Conservation (phyloP, 1,284 basidiomycete genomes). For the Sporisorium exsertum region DNA sequence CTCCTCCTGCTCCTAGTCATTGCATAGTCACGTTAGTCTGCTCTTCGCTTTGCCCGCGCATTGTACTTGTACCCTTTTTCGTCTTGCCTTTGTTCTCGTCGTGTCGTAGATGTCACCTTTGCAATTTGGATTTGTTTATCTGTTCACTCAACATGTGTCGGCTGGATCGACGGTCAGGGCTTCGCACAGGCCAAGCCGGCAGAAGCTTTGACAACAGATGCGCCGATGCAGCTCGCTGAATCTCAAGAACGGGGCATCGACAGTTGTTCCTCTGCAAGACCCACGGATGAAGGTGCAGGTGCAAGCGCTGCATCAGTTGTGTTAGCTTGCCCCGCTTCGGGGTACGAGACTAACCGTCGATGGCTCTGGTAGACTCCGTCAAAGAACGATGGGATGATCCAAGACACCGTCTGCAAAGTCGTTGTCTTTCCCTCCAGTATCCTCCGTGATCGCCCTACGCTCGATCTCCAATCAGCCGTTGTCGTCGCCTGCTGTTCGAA, state of each 20-base stretch:
- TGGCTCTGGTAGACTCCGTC: too few relatives aligned
- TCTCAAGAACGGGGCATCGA: too few relatives aligned
- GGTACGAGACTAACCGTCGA: too few relatives aligned
- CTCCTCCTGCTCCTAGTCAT: neutral
- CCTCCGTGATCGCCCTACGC: too few relatives aligned
- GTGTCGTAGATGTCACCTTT: neutral
- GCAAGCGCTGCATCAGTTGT: too few relatives aligned
- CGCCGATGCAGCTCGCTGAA: neutral
- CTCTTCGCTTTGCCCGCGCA: neutral
- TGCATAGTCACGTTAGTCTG: neutral
- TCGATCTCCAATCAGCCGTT: neutral
- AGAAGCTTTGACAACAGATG: neutral
- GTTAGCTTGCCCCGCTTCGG: too few relatives aligned
- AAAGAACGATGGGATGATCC: too few relatives aligned
- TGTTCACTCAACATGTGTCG: neutral
- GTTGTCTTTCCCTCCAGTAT: too few relatives aligned
- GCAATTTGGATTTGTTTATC: neutral
- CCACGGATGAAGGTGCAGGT: too few relatives aligned
- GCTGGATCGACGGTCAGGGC: too few relatives aligned
- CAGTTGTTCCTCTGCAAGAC: too few relatives aligned
- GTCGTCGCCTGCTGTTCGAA: neutral
- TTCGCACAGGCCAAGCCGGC: neutral
- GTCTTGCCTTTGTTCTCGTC: neutral
- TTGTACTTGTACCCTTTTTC: slow-evolving; percentile 6
- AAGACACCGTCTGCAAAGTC: too few relatives aligned